A percentile compares a stretch with the other conserved stretches of the same genome.
Conservation (phyloP, 495 filamentous ascomycete species). For the Penicillium longicatenatum region DNA sequence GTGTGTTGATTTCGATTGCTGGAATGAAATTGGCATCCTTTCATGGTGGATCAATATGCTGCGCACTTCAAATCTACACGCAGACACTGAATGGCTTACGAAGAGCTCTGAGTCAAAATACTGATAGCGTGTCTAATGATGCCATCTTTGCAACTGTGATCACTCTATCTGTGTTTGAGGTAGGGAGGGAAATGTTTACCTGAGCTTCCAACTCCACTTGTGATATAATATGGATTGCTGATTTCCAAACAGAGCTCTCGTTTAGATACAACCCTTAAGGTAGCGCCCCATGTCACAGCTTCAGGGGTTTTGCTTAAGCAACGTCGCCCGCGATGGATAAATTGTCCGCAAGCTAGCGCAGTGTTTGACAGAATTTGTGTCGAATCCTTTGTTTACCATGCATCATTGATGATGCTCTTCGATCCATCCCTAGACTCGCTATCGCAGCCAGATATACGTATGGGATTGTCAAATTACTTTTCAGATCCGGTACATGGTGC, state of each 20-base stretch:
- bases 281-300: conserved; percentile 12
- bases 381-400: conserved; percentile 20
- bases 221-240: background rate
- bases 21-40: conserved; percentile 15
- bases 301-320: conserved; percentile 8
- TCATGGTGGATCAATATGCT: conserved; percentile 3
- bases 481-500: background rate
- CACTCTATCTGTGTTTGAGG: conserved; percentile 19
- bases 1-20: conserved; percentile 15
- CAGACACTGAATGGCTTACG: conserved; percentile 8
- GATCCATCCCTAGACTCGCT: conserved; percentile 17
- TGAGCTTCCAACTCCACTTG: background rate
- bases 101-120: background rate
- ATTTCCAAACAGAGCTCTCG: conserved; percentile 5
- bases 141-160: conserved; percentile 13
- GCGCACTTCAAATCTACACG: conserved; percentile 13
- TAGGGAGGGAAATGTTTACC: background rate
- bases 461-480: conserved; percentile 6
- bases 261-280: conserved; percentile 6
- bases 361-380: conserved; percentile 21
- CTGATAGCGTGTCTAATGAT: conserved; percentile 5
- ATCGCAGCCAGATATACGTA: background rate
- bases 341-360: conserved; percentile 5
- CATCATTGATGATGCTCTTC: conserved; percentile 20
- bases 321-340: conserved; percentile 3